Conservation (phyloP, 257 asterid species). For the Salvia rosmarinus region DNA sequence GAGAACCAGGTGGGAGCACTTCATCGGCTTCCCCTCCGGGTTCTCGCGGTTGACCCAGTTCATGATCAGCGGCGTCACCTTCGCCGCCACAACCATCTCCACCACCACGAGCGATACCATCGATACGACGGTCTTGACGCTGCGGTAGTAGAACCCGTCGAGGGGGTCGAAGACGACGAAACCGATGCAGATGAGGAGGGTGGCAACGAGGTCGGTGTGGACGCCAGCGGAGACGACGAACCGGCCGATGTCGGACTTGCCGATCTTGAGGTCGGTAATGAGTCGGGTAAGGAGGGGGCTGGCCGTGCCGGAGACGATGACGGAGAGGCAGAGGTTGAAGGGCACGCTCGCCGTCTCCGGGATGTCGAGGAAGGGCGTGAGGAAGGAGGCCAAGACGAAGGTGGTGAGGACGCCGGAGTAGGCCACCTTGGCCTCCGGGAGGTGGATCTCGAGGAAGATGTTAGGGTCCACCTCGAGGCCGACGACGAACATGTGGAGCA, state of each 20-base stretch:
- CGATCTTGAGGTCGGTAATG: slow-evolving; percentile 77
- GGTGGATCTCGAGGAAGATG: slow-evolving; percentile 64
- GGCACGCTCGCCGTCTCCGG: slow-evolving; percentile 42
- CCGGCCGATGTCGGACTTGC: slow-evolving; percentile 91
- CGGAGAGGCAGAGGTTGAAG: slow-evolving; percentile 66
- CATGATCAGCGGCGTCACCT: slow-evolving; percentile 65
- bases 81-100: slow-evolving; percentile 59
- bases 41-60: slow-evolving; percentile 90
- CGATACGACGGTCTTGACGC: neutral
- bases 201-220: slow-evolving; percentile 65
- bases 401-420: slow-evolving; percentile 66
- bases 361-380: slow-evolving; percentile 54
- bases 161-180: slow-evolving; percentile 63
- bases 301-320: slow-evolving; percentile 69
- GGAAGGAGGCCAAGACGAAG: slow-evolving; percentile 56
- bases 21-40: slow-evolving; percentile 92
- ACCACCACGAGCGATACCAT: slow-evolving; percentile 51
- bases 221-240: slow-evolving; percentile 79
- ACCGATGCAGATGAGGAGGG: slow-evolving; percentile 63
- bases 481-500: slow-evolving; percentile 84
- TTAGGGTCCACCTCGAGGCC: slow-evolving; percentile 88
- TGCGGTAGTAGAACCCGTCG: slow-evolving; percentile 39
- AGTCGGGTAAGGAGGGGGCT: slow-evolving; percentile 66
- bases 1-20: slow-evolving; percentile 75
- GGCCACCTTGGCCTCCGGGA: slow-evolving; percentile 80